Conservation (phyloP, 768 basidiomycete species). For the Rhizopogon roseolus region DNA sequence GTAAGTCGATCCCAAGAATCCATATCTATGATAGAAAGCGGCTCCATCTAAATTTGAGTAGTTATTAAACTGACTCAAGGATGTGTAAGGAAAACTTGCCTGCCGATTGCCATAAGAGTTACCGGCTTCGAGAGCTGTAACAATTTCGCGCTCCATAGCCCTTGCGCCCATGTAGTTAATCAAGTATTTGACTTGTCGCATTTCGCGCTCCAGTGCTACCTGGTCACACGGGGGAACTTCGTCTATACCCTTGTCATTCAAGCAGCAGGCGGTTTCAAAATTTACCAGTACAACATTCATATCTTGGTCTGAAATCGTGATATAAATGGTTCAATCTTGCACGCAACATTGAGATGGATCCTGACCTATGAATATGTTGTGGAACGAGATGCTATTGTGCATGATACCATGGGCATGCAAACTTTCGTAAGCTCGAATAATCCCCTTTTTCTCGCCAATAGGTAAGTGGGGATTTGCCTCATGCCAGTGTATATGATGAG, state of each 20-base stretch:
- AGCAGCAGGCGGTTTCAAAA: slow-evolving; percentile 10
- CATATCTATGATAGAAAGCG: neutral
- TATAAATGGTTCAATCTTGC: neutral
- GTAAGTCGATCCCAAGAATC: slow-evolving; percentile 1
- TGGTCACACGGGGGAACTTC: slow-evolving; percentile 4
- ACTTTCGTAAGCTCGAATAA: slow-evolving; percentile 13
- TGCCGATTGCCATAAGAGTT: neutral
- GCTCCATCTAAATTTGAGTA: neutral
- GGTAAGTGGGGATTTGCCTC: slow-evolving; percentile 9
- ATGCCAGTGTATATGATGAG: slow-evolving; percentile 15
- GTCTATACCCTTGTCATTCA: neutral
- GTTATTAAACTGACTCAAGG: neutral
- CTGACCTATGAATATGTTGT: slow-evolving; percentile 18
- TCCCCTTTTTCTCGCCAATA: slow-evolving; percentile 4
- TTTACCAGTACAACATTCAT: neutral
- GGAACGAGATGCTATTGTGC: slow-evolving; percentile 12
- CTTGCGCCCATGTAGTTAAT: slow-evolving; percentile 13
- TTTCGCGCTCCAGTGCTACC: slow-evolving; percentile 9
- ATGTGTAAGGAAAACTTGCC: neutral
- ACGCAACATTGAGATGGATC: neutral
- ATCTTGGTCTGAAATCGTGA: neutral
- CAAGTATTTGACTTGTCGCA: slow-evolving; percentile 18
- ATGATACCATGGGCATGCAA: slow-evolving; percentile 17
- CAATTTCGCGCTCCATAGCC: neutral
- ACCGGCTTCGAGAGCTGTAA: neutral